These are phyloP conservation scores for Diplogelasinospora grovesii DNA, from an alignment of 495 filamentous ascomycete genomes.

Conservation along the genomic window DNA sequence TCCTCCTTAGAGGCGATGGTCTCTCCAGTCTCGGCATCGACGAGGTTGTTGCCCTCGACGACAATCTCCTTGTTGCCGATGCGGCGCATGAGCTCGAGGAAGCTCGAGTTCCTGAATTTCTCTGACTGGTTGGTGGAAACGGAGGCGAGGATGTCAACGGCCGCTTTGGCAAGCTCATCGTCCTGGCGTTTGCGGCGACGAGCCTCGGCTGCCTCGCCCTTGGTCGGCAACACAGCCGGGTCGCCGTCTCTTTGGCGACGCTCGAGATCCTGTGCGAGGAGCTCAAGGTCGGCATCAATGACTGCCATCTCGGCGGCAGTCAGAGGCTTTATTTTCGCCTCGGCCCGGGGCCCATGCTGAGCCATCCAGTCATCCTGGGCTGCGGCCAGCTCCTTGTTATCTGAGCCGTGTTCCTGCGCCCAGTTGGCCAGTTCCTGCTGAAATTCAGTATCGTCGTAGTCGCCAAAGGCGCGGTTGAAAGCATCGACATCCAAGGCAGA, in stretches of 20 bases:
- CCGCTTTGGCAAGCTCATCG: constrained; percentile 32
- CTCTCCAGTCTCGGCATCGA: constrained; percentile 26
- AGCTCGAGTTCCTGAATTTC: constrained; percentile 40
- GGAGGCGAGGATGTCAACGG: constrained; percentile 31
- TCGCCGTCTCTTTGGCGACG: constrained; percentile 2
- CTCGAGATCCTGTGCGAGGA: constrained; percentile 16
- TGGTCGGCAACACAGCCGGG: background rate
- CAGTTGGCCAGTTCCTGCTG: constrained; percentile 17
- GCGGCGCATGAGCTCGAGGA: constrained; percentile 37
- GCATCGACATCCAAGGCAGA: constrained; percentile 19
- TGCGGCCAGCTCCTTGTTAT: constrained; percentile 11
- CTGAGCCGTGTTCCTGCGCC: constrained; percentile 8
- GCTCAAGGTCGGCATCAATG: constrained; percentile 11
- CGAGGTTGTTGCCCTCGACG: constrained; percentile 31
- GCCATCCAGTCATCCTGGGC: constrained; percentile 27
- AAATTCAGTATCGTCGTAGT: constrained; percentile 17
- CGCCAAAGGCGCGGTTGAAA: constrained; percentile 23
- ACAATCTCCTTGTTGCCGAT: constrained; percentile 34
- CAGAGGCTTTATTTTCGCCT: constrained; percentile 4
- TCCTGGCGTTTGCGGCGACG: constrained; percentile 7
- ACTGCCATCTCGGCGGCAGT: constrained; percentile 15
- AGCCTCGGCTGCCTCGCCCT: background rate
- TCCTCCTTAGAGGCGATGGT: constrained; percentile 7
- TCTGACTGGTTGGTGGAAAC: constrained; percentile 30
- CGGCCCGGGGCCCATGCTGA: constrained; percentile 20